phyloP scores from a whole-genome alignment of 345 rosid species.

The Salix udensis region DNA sequence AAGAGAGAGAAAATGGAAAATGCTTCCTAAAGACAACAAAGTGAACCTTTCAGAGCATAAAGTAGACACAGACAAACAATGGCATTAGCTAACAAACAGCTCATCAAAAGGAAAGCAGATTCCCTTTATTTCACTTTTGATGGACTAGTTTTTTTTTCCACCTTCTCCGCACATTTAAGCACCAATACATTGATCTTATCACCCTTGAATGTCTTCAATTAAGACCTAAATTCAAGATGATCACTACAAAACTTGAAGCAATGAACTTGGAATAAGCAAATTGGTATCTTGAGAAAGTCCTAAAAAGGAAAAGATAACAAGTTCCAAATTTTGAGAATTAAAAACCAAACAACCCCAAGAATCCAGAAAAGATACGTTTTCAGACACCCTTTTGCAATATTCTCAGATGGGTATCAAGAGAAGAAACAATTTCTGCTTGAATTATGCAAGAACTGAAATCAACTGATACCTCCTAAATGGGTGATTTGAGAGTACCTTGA shows the following conservation, averaged over 20 bases:
- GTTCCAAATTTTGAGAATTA: conserved; percentile 37
- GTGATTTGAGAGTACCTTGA: conserved; percentile 26
- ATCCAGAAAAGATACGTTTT: conserved; percentile 15
- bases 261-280: conserved; percentile 14
- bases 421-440: conserved; percentile 51
- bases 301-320: conserved; percentile 9
- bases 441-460: conserved; percentile 43
- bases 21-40: conserved; percentile 58
- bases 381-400: conserved; percentile 43
- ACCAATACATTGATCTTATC: conserved; percentile 24
- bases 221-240: conserved; percentile 20
- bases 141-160: neutral
- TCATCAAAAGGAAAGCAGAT: conserved; percentile 64
- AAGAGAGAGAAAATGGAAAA: conserved; percentile 39
- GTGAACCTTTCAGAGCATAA: conserved; percentile 94
- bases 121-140: conserved; percentile 51
- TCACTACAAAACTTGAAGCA: conserved; percentile 21
- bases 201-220: conserved; percentile 23
- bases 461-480: conserved; percentile 4
- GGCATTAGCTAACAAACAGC: conserved; percentile 64
- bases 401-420: conserved; percentile 42
- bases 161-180: conserved; percentile 26
- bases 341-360: conserved; percentile 23
- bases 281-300: conserved; percentile 1
- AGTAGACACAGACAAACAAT: conserved; percentile 48